Percentiles rank a stretch among this genome's conserved stretches.
These are phyloP conservation scores for Lupinus albus DNA, from an alignment of 306 rosid genomes.

Conservation along the genomic window DNA sequence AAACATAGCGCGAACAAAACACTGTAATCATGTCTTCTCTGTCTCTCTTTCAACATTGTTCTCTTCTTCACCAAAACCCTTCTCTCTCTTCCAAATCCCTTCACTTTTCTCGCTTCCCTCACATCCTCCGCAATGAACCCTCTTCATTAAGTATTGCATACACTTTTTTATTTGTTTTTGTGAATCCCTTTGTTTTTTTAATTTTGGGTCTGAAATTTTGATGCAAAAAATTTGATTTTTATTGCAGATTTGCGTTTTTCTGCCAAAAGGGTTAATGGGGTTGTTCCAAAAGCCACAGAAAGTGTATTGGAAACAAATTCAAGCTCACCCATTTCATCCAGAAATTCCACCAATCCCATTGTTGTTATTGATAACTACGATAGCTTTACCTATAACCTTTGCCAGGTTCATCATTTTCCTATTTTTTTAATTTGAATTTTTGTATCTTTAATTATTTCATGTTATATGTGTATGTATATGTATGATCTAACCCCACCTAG, in stretches of 20 bases:
- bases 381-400: constrained; percentile 93
- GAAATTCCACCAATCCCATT: constrained; percentile 42
- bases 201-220: constrained; percentile 4
- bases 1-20: background rate
- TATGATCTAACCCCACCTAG: too few species aligned
- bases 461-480: too few species aligned
- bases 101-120: constrained; percentile 9
- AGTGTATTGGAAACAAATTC: constrained; percentile 27
- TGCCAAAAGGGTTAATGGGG: constrained; percentile 49
- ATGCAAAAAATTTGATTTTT: constrained; percentile 14
- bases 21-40: constrained; percentile 42
- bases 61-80: constrained; percentile 20
- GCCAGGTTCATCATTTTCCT: constrained; percentile 61
- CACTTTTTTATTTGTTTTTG: background rate
- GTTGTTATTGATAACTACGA: constrained; percentile 58
- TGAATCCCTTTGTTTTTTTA: background rate
- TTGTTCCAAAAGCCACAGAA: constrained; percentile 44
- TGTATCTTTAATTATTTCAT: background rate
- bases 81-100: constrained; percentile 21
- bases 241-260: constrained; percentile 33
- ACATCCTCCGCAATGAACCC: background rate
- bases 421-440: background rate
- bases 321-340: constrained; percentile 16
- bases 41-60: background rate
- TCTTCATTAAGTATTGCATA: constrained; percentile 5